These are phyloP conservation scores for Hawksworthiomyces lignivorus DNA, from an alignment of 2,329 filamentous ascomycete genomes.

Conservation along the genomic window DNA sequence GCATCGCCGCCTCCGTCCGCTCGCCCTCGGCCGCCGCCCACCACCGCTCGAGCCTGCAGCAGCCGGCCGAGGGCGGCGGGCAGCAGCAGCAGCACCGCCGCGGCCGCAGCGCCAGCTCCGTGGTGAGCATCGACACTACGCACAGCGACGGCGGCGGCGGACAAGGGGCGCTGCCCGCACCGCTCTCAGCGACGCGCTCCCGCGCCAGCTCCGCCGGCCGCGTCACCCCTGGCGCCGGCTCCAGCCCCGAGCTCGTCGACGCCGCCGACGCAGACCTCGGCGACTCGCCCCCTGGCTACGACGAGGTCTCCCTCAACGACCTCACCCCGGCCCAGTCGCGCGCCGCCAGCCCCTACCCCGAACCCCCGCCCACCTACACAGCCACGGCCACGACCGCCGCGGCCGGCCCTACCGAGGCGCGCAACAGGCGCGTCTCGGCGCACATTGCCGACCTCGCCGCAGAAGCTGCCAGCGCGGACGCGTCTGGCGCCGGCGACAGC, in stretches of 20 bases:
- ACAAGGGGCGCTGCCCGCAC: conserved; percentile 5
- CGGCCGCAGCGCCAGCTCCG: conserved; percentile 43
- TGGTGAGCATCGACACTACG: conserved; percentile 41
- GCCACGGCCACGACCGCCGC: neutral
- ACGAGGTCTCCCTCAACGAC: conserved; percentile 25
- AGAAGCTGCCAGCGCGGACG: conserved; percentile 6
- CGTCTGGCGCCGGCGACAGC: neutral
- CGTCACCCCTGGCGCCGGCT: conserved; percentile 43
- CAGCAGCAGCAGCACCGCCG: conserved; percentile 27
- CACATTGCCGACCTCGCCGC: conserved; percentile 23
- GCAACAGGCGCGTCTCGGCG: conserved; percentile 26
- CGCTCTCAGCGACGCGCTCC: conserved; percentile 28
- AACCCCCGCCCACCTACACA: conserved; percentile 45
- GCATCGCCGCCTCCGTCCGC: conserved; percentile 38
- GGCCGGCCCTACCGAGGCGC: conserved; percentile 28
- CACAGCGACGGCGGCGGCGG: conserved; percentile 22
- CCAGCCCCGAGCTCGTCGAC: conserved; percentile 45
- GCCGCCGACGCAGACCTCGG: conserved; percentile 36
- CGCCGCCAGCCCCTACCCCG: conserved; percentile 33
- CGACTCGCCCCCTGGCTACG: conserved; percentile 46
- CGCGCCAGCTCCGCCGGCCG: conserved; percentile 19
- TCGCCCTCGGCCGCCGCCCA: conserved; percentile 20
- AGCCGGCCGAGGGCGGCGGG: neutral
- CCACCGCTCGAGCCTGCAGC: conserved; percentile 10
- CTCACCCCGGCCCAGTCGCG: conserved; percentile 22